phyloP scores from a whole-genome alignment of 805 yeast species.

The Candida michaelii region DNA sequence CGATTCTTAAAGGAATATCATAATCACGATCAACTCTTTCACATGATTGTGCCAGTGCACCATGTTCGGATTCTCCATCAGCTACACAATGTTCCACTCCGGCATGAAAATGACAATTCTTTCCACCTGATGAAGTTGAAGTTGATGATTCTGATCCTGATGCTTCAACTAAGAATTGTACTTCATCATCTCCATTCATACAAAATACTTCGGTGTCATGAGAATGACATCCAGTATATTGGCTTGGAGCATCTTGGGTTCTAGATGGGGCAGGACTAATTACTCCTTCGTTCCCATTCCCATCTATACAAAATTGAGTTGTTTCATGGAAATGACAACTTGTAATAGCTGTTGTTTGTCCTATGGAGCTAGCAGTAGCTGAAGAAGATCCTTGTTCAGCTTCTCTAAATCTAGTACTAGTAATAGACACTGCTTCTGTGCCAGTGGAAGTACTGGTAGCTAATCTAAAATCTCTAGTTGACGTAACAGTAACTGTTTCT shows the following conservation, averaged over 20 bases:
- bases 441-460: background rate
- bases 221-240: constrained; percentile 19
- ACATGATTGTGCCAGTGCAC: constrained; percentile 15
- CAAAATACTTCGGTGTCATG: constrained; percentile 21
- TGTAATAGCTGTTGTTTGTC: constrained; percentile 10
- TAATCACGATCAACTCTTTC: constrained; percentile 27
- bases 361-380: background rate
- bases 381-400: too few species aligned
- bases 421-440: too few species aligned
- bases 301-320: constrained; percentile 20
- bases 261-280: constrained; percentile 14
- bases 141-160: background rate
- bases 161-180: constrained; percentile 17
- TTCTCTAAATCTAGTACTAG: too few species aligned
- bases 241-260: constrained; percentile 13
- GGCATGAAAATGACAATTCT: constrained; percentile 32
- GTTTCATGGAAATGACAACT: constrained; percentile 24
- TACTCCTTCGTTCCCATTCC: constrained; percentile 20
- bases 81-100: constrained; percentile 31
- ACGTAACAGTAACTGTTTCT: background rate
- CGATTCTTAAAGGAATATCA: constrained; percentile 28
- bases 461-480: background rate
- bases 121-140: background rate
- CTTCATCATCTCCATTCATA: constrained; percentile 17
- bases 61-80: constrained; percentile 10